Evolutionary conservation across 306 rosid species (phyloP).

Genomic region (Macrotyloma uniflorum): DNA sequence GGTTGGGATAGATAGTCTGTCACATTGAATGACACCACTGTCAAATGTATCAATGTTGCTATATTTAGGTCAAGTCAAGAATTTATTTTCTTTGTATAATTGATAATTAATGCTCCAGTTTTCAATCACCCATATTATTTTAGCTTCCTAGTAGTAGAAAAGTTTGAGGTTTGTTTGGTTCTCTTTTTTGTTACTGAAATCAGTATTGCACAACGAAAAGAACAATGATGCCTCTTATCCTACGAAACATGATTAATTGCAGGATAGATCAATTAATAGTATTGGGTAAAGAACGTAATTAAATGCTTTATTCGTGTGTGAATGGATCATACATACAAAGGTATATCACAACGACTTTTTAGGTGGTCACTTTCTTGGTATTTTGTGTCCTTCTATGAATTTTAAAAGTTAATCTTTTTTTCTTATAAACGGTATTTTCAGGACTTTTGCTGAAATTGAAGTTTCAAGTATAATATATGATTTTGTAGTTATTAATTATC

Average conservation of each 20-base stretch:
- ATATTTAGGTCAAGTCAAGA: slow-evolving; percentile 35
- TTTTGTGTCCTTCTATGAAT: too few relatives aligned
- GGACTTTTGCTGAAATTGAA: background rate
- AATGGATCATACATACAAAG: background rate
- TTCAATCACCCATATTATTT: slow-evolving; percentile 18
- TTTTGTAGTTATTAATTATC: background rate
- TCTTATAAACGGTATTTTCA: too few relatives aligned
- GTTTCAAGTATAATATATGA: background rate
- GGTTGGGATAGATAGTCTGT: slow-evolving; percentile 82
- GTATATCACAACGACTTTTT: background rate
- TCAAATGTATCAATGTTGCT: slow-evolving; percentile 32
- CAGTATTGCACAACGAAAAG: background rate
- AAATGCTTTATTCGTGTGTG: background rate
- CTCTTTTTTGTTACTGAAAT: background rate
- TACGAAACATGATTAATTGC: background rate
- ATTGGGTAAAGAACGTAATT: background rate
- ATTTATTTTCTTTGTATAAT: slow-evolving; percentile 48
- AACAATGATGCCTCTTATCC: background rate
- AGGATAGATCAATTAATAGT: background rate
- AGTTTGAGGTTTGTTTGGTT: background rate
- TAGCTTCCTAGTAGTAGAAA: slow-evolving; percentile 19
- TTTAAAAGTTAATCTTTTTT: too few relatives aligned
- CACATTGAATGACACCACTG: slow-evolving; percentile 28
- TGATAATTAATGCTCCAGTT: slow-evolving; percentile 37
- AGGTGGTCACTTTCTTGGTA: background rate